Evolutionary conservation across 306 rosid genomes (phyloP).

Genomic region (Hippophae tibetana): DNA sequence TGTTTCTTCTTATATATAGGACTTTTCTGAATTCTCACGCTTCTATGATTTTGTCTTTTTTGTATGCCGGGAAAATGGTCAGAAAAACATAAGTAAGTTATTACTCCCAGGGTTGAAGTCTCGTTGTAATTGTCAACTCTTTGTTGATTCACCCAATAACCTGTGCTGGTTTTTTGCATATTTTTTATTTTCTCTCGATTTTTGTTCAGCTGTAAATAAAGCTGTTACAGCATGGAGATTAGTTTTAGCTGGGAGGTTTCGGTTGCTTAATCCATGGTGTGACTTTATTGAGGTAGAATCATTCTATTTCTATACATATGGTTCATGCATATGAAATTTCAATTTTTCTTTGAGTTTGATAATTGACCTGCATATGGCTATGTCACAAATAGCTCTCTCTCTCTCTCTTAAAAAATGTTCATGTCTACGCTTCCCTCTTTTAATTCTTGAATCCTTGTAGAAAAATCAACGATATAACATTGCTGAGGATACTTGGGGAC

Average conservation of each 20-base stretch:
- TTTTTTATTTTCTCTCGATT: slow-evolving; percentile 6
- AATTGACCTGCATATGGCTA: too few species aligned
- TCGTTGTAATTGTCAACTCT: background rate
- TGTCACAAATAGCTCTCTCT: too few species aligned
- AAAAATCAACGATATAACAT: slow-evolving; percentile 89
- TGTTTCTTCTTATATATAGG: slow-evolving; percentile 10
- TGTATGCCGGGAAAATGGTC: slow-evolving; percentile 84
- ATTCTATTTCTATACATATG: slow-evolving; percentile 4
- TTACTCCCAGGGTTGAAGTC: background rate
- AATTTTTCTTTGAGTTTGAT: background rate
- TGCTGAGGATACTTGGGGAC: slow-evolving; percentile 94
- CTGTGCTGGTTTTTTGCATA: background rate
- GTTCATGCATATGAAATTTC: background rate
- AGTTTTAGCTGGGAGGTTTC: slow-evolving; percentile 77
- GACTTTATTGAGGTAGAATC: slow-evolving; percentile 81
- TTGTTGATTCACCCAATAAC: slow-evolving; percentile 13
- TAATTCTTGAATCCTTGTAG: slow-evolving; percentile 33
- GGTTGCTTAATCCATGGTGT: slow-evolving; percentile 75
- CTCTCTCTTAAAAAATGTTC: background rate
- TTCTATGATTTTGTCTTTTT: slow-evolving; percentile 87
- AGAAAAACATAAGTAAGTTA: slow-evolving; percentile 83
- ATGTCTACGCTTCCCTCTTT: slow-evolving; percentile 14
- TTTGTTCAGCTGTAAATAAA: slow-evolving; percentile 60
- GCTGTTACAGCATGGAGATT: slow-evolving; percentile 84
- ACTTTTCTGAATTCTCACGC: slow-evolving; percentile 64